Conservation (phyloP, 257 asterid genomes). For the Solanum sparsipilum region DNA sequence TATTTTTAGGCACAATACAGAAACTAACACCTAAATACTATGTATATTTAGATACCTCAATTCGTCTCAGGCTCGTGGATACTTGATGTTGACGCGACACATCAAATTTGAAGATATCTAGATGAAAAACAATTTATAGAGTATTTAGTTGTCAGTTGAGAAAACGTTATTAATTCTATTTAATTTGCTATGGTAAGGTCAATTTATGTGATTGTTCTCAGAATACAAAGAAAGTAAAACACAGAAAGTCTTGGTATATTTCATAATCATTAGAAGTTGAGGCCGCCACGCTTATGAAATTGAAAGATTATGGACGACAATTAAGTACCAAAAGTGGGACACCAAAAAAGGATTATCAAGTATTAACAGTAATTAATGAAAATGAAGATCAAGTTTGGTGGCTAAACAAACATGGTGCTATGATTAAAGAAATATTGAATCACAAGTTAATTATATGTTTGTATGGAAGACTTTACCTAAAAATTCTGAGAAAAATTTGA, state of each 20-base stretch:
- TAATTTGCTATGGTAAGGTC: background rate
- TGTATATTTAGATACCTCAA: accelerated
- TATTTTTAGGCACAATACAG: background rate
- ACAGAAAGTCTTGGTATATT: background rate
- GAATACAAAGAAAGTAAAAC: background rate
- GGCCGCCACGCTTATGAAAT: background rate
- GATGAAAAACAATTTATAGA: background rate
- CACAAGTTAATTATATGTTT: background rate
- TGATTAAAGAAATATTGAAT: no score
- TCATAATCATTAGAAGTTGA: background rate
- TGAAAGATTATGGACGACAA: no score
- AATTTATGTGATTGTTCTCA: background rate
- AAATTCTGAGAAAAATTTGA: no score
- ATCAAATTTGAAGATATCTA: background rate
- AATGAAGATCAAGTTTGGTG: background rate
- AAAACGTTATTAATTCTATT: background rate
- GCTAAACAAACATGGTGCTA: background rate
- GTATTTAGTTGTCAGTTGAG: background rate
- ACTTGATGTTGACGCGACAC: accelerated
- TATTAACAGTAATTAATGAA: background rate
- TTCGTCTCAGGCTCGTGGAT: background rate
- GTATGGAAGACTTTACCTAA: no score
- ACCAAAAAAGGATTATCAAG: background rate
- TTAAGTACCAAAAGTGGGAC: no score
- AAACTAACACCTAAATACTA: background rate